A percentile compares a stretch with the other conserved stretches of the same genome.
Evolutionary conservation across 805 yeast species (phyloP).

Genomic region (Kazachstania psychrophila): DNA sequence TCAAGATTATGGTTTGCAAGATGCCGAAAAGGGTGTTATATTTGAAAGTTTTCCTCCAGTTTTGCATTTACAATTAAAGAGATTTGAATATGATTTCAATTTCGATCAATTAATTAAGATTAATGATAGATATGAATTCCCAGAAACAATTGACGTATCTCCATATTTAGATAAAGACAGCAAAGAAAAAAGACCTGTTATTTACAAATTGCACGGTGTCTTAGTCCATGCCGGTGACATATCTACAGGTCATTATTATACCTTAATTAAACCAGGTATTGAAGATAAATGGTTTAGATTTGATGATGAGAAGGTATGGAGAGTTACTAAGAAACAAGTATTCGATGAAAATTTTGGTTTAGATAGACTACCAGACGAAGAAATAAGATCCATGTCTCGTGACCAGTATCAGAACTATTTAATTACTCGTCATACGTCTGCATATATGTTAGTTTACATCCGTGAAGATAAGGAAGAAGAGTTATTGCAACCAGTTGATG

Average conservation of each 20-base stretch:
- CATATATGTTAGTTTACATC: constrained; percentile 93
- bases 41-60: constrained; percentile 89
- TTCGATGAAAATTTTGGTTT: constrained; percentile 91
- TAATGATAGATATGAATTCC: constrained; percentile 86
- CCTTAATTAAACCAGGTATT: constrained; percentile 74
- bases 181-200: constrained; percentile 23
- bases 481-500: constrained; percentile 49
- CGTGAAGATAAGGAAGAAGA: constrained; percentile 50
- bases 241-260: constrained; percentile 93
- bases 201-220: constrained; percentile 83
- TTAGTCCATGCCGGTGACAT: constrained; percentile 93
- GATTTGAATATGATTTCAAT: constrained; percentile 90
- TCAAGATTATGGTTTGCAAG: constrained; percentile 81
- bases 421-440: constrained; percentile 79
- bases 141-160: constrained; percentile 67
- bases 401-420: constrained; percentile 54
- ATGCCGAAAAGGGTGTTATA: constrained; percentile 92
- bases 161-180: constrained; percentile 59
- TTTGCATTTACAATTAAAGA: constrained; percentile 80
- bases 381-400: constrained; percentile 44
- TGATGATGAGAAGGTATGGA: constrained; percentile 92
- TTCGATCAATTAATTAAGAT: constrained; percentile 82
- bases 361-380: constrained; percentile 42
- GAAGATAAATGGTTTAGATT: constrained; percentile 76
- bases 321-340: constrained; percentile 74